A percentile compares a stretch with the other conserved stretches of the same genome.
These are phyloP conservation scores for Dionaea muscipula DNA, from an alignment of 179 eudicot species.

Conservation along the genomic window DNA sequence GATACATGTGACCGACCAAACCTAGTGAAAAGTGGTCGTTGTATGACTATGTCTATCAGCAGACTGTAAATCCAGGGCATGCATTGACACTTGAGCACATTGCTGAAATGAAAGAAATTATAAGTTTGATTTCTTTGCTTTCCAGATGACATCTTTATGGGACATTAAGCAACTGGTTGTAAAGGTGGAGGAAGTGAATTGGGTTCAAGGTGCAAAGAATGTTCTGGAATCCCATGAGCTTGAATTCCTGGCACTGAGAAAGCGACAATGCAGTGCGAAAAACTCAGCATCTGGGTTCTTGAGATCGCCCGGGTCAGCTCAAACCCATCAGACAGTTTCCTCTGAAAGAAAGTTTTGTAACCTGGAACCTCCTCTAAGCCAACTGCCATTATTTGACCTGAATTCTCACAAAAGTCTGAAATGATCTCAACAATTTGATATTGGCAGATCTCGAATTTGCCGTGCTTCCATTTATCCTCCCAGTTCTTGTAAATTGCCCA, in stretches of 20 bases:
- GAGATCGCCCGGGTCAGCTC: slow-evolving; percentile 30
- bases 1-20: no score
- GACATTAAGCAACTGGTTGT: slow-evolving; percentile 9
- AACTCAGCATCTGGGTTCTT: slow-evolving; percentile 33
- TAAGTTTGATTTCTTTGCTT: no score
- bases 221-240: slow-evolving; percentile 39
- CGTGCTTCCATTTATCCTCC: slow-evolving; percentile 21
- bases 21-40: no score
- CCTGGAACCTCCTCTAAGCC: slow-evolving; percentile 26
- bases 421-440: slow-evolving; percentile 28
- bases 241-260: slow-evolving; percentile 44
- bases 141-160: no score
- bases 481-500: slow-evolving; percentile 30
- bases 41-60: no score
- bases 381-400: slow-evolving; percentile 13
- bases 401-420: slow-evolving; percentile 19
- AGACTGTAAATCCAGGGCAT: no score
- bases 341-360: slow-evolving; percentile 25
- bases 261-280: slow-evolving; percentile 49
- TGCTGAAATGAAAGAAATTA: no score
- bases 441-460: slow-evolving; percentile 7
- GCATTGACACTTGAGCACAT: no score
- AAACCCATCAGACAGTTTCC: slow-evolving; percentile 30
- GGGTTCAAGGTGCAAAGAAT: slow-evolving; percentile 65
- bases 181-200: slow-evolving; percentile 40